Evolutionary conservation across 192 early-diverging fungal species (phyloP).

Genomic region (Chytriomyces sp.): DNA sequence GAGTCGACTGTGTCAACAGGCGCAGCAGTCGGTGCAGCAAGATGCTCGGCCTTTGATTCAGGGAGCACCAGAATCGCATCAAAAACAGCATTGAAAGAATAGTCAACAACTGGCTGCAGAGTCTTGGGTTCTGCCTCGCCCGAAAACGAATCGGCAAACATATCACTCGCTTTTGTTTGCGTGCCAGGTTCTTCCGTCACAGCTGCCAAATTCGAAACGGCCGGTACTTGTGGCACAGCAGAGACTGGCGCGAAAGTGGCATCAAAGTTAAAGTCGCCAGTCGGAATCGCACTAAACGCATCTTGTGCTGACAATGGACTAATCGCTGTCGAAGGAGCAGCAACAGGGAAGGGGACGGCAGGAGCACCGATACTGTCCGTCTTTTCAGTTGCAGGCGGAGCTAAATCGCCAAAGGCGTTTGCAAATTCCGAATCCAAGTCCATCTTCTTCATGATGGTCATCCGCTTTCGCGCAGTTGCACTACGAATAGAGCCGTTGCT

Average conservation of each 20-base stretch:
- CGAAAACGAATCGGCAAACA: neutral
- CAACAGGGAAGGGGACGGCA: neutral
- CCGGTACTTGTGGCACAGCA: neutral
- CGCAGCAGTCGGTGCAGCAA: neutral
- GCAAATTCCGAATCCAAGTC: conserved; percentile 31
- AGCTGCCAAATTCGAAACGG: conserved; percentile 4
- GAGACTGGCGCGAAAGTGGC: conserved; percentile 19
- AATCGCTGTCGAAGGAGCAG: neutral
- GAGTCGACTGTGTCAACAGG: neutral
- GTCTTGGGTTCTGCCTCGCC: neutral
- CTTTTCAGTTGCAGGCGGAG: neutral
- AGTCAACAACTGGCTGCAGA: neutral
- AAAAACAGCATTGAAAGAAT: conserved; percentile 8
- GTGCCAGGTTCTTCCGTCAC: neutral
- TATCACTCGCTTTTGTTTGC: neutral
- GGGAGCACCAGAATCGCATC: neutral
- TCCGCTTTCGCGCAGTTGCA: conserved; percentile 9
- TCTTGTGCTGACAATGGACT: neutral
- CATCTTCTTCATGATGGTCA: conserved; percentile 21
- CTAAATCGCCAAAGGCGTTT: conserved; percentile 22
- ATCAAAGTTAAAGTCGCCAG: conserved; percentile 23
- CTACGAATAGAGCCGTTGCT: conserved; percentile 9
- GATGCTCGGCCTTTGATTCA: neutral
- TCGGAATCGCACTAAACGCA: conserved; percentile 16
- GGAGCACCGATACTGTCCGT: neutral